Evolutionary conservation across 176 grass and related monocot species (phyloP), one percentile per base, ranked within the genome.

Genomic region (Zoysia japonica): DNA sequence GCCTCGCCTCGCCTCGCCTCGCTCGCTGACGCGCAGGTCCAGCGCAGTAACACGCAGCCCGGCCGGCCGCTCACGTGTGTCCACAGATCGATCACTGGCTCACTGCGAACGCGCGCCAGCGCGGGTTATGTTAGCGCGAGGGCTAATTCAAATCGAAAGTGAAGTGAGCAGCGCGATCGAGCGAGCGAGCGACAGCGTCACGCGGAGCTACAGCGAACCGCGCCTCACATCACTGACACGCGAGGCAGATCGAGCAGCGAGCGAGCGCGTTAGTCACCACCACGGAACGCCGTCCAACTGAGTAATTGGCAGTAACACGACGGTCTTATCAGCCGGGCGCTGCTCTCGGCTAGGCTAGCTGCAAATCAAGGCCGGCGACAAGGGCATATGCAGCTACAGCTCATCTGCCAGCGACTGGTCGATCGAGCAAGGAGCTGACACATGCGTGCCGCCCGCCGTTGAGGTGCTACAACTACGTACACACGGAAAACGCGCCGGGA

Each of bases 351-450:
- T 28, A 28, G 28, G 28, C 28, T 28, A 28, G 28, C 44, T 51
- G 13, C 45, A 83, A 59, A 88, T 88, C 48, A 75, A 4, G 16
- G 28, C 28, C 28, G 28, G 3, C 47, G 76, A 79, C 60, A 87
- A n/a, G 52, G 1, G 44, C 68, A 88, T 83, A 88, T 88, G 76
- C 13, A 47, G 3, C 56, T 70, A 75, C 41, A 84, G 28, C 65
- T 84, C 47, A 84, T 64, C 20, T 70, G 12, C 62, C 76, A 76
- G 65, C 10, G 41, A 47, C 12, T 28, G 13, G 3, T 45, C 54
- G 76, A 42, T 36, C 36, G 2, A 38, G 46, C 16, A 50, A 17
- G 9, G 0, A 4, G 51, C 8, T 19, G 1, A 1, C 9, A 62
- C 60, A 61, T 35, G 28, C 28, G 28, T 28, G 28, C 28, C 28